Evolutionary conservation across 805 yeast genomes (phyloP), one percentile per base, ranked within the genome.

Genomic region (Cyberlindnera misumaiensis): DNA sequence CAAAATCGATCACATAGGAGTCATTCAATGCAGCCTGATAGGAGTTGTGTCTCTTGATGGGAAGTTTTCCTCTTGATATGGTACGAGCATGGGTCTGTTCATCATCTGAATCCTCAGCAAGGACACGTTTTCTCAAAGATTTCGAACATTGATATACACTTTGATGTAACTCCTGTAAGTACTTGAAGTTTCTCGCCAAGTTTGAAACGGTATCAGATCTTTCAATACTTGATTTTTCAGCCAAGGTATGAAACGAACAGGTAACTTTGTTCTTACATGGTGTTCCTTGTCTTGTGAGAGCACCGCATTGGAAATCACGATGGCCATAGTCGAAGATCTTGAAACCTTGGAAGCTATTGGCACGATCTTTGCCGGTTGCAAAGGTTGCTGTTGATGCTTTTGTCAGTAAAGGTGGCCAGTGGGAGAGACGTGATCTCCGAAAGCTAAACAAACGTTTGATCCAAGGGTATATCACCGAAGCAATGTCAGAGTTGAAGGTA

Each of bases 161-260:
- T 8, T 31, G 32, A 11, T 42, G 40, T 14, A 40, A 20, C 13
- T 25, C 27, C 13, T 43, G 44, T 25, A 77, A 68, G 46, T 70
- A 73, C 42, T 68, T 69, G 36, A 35, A 45, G 28, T 45, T 51
- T 18, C 27, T 41, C n/a, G 51, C 33, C 35, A 51, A 31, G 28
- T 43, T 38, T 10, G 32, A 30, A 4, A 46, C 17, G 3, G 44
- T 38, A 18, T 40, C 43, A 12, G 35, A 31, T 38, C 53, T 39
- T 29, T 35, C 39, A 13, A 50, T 34, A 9, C 17, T 24, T 5
- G 43, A 29, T 25, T 47, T 50, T 17, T 46, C 46, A 4, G 15
- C 25, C 9, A 27, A 17, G 7, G 40, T 29, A 30, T 52, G 54
- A 27, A 33, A 30, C 3, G 45, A 28, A 30, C 50, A 47, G 6